Conservation (phyloP, 2,329 filamentous ascomycete genomes). For the Colletotrichum acutatum region DNA sequence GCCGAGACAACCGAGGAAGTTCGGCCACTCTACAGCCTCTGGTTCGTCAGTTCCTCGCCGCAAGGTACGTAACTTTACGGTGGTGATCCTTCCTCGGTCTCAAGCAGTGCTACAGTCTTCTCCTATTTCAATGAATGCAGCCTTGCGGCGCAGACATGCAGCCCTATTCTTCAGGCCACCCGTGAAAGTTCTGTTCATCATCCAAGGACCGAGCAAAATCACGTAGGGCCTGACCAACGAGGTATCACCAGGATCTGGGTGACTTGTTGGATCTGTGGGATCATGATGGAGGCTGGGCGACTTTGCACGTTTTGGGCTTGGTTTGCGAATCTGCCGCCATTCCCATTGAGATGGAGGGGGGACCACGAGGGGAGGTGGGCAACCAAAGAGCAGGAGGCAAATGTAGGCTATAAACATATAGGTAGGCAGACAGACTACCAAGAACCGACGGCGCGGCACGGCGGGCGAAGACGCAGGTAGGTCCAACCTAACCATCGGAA, state of each 20-base stretch:
- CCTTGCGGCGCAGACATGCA: constrained; percentile 7
- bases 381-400: background rate
- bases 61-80: constrained; percentile 9
- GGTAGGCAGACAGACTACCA: background rate
- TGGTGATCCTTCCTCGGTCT: constrained; percentile 14
- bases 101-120: background rate
- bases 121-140: background rate
- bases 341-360: background rate
- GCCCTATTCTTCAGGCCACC: background rate
- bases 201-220: background rate
- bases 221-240: background rate
- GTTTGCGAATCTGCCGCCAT: constrained; percentile 18
- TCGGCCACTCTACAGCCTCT: background rate
- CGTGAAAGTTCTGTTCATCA: background rate
- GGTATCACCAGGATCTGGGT: background rate
- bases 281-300: constrained; percentile 2
- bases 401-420: background rate
- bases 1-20: constrained; percentile 17
- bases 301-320: constrained; percentile 20
- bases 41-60: constrained; percentile 2
- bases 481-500: background rate
- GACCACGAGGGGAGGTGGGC: no score
- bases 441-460: constrained; percentile 19
- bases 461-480: background rate
- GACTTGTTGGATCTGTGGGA: background rate